Conservation (phyloP, 768 basidiomycete genomes). For the Tephrocybe sp. region DNA sequence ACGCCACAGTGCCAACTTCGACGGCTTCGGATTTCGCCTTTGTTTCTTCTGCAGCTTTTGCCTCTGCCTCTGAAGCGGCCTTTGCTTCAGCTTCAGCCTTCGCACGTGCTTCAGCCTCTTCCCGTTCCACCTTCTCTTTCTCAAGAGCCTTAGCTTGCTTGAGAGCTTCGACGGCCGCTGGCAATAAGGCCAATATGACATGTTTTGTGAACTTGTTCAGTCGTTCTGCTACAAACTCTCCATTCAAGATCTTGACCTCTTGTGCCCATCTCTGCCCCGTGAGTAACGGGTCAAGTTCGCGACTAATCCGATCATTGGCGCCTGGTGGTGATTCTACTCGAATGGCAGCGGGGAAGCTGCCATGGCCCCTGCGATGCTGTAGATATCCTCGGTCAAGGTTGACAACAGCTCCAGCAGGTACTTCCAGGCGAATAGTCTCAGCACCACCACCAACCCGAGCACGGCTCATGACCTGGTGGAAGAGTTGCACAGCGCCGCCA, state of each 20-base stretch:
- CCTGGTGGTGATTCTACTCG: constrained; percentile 60
- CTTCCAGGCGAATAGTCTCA: constrained; percentile 77
- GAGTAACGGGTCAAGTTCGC: constrained; percentile 74
- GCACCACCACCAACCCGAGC: constrained; percentile 50
- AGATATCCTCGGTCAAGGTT: constrained; percentile 59
- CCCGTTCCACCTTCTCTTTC: constrained; percentile 44
- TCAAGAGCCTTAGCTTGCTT: constrained; percentile 57
- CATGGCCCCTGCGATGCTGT: constrained; percentile 46
- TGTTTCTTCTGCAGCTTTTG: constrained; percentile 41
- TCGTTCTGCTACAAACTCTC: constrained; percentile 70
- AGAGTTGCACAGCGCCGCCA: constrained; percentile 75
- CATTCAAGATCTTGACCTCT: constrained; percentile 80
- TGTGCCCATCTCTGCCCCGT: constrained; percentile 90
- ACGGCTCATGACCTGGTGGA: constrained; percentile 78
- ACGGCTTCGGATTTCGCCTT: constrained; percentile 26
- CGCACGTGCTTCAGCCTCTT: constrained; percentile 37
- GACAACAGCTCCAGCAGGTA: constrained; percentile 63
- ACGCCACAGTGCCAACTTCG: constrained; percentile 31
- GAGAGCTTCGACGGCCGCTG: constrained; percentile 70
- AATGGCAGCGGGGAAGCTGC: constrained; percentile 52
- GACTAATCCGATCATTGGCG: constrained; percentile 43
- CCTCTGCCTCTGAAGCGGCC: constrained; percentile 27
- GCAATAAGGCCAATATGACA: constrained; percentile 71
- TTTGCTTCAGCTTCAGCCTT: constrained; percentile 34
- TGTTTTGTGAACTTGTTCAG: constrained; percentile 69